phyloP scores from a whole-genome alignment of 2,329 filamentous ascomycete genomes.

The Aspergillus caelatus region DNA sequence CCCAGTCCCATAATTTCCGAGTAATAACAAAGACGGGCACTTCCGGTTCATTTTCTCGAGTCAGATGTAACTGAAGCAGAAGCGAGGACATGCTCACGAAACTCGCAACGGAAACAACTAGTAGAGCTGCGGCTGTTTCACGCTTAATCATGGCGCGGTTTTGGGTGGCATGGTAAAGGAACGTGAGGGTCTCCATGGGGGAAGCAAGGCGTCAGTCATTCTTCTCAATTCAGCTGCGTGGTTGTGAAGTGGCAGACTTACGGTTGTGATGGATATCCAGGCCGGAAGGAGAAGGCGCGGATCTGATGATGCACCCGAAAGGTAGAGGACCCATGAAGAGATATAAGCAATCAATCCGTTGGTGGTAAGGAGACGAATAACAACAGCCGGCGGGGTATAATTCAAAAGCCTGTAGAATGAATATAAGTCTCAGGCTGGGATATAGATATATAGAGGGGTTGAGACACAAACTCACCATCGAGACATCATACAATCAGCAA shows the following conservation, averaged over 20 bases:
- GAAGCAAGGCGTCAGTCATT: slow-evolving; percentile 1
- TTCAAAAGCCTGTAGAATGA: slow-evolving; percentile 68
- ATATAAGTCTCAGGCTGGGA: not conserved
- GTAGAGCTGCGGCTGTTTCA: slow-evolving; percentile 76
- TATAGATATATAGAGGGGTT: not conserved
- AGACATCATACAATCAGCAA: slow-evolving; percentile 83
- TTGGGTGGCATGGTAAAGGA: slow-evolving; percentile 75
- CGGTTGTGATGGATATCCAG: slow-evolving; percentile 77
- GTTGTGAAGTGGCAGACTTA: slow-evolving; percentile 40
- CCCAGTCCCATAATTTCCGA: slow-evolving; percentile 44
- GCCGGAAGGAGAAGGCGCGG: slow-evolving; percentile 72
- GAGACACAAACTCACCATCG: slow-evolving; percentile 63
- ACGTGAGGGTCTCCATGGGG: slow-evolving; percentile 64
- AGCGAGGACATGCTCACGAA: slow-evolving; percentile 75
- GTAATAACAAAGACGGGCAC: slow-evolving; percentile 60
- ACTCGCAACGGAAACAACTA: slow-evolving; percentile 74
- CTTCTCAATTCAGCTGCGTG: not conserved
- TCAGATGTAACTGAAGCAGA: slow-evolving; percentile 67
- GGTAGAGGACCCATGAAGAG: slow-evolving; percentile 70
- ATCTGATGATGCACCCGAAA: slow-evolving; percentile 71
- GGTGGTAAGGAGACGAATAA: slow-evolving; percentile 76
- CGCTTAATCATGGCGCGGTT: slow-evolving; percentile 78
- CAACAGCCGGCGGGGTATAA: slow-evolving; percentile 76
- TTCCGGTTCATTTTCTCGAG: slow-evolving; percentile 62
- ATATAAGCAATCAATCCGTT: slow-evolving; percentile 75